Evolutionary conservation across 2,329 filamentous ascomycete genomes (phyloP).

Genomic region (Ceratocystis alfenasii): DNA sequence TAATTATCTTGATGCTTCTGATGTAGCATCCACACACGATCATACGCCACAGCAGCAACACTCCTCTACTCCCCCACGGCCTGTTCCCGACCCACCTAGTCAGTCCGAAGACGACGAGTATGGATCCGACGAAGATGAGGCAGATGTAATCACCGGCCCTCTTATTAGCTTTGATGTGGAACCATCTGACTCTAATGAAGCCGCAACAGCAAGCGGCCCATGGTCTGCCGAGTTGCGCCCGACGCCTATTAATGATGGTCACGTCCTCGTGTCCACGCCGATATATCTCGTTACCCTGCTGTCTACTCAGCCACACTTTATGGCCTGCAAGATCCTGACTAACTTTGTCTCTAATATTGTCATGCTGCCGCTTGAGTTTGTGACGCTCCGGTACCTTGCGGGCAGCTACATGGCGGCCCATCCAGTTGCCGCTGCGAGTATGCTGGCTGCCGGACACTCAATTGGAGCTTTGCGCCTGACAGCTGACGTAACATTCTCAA

Average conservation of each 20-base stretch:
- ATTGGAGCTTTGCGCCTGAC: conserved; percentile 24
- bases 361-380: conserved; percentile 38
- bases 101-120: conserved; percentile 38
- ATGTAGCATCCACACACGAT: not conserved
- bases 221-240: conserved; percentile 50
- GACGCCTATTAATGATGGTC: conserved; percentile 31
- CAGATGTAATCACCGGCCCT: conserved; percentile 43
- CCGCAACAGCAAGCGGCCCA: conserved; percentile 34
- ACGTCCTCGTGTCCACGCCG: conserved; percentile 26
- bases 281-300: conserved; percentile 39
- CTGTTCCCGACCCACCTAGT: not conserved
- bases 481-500: conserved; percentile 7
- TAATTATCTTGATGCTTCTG: not conserved
- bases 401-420: conserved; percentile 30
- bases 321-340: conserved; percentile 39
- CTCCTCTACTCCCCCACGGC: not conserved
- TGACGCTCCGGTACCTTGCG: conserved; percentile 36
- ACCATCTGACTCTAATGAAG: conserved; percentile 41
- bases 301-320: conserved; percentile 37
- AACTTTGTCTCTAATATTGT: conserved; percentile 34
- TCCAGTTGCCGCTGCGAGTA: conserved; percentile 29
- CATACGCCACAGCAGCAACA: not conserved
- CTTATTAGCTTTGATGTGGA: conserved; percentile 52
- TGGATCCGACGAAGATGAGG: conserved; percentile 45
- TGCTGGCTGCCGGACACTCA: conserved; percentile 2